Percentiles rank a stretch among this genome's conserved stretches.
Evolutionary conservation across 768 basidiomycete species (phyloP).

Genomic region (Podaxis sp.): DNA sequence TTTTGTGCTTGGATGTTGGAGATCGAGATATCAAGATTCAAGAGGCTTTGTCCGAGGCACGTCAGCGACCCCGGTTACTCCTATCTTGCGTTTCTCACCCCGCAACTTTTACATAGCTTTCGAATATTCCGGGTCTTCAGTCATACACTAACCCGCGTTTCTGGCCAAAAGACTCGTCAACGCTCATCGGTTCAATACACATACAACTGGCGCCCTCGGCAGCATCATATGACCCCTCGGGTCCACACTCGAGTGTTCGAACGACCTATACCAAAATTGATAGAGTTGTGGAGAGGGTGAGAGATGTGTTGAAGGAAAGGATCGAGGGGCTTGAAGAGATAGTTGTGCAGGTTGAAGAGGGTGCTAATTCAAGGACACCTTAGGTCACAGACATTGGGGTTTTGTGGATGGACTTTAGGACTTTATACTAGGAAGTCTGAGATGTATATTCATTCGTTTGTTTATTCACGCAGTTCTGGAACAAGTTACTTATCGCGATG

Average conservation of each 20-base stretch:
- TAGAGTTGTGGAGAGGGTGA: slow-evolving; percentile 73
- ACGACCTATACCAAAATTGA: slow-evolving; percentile 63
- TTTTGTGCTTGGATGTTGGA: slow-evolving; percentile 86
- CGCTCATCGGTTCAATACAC: slow-evolving; percentile 88
- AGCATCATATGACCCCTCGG: slow-evolving; percentile 52
- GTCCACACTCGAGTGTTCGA: slow-evolving; percentile 45
- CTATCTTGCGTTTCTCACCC: slow-evolving; percentile 17
- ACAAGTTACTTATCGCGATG: neutral
- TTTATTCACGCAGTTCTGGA: neutral
- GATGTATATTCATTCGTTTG: neutral
- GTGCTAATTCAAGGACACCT: neutral
- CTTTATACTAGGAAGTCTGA: neutral
- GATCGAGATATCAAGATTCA: slow-evolving; percentile 53
- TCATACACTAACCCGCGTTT: slow-evolving; percentile 83
- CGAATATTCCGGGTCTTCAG: slow-evolving; percentile 72
- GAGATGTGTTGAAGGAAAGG: slow-evolving; percentile 62
- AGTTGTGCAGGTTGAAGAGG: slow-evolving; percentile 79
- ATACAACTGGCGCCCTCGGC: slow-evolving; percentile 75
- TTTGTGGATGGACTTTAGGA: neutral
- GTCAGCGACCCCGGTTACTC: slow-evolving; percentile 17
- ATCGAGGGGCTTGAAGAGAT: slow-evolving; percentile 87
- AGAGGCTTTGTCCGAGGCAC: slow-evolving; percentile 61
- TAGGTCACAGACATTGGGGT: neutral
- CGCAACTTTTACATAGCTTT: slow-evolving; percentile 48
- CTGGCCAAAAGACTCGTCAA: slow-evolving; percentile 92